A percentile compares a stretch with the other conserved stretches of the same genome.
Evolutionary conservation across 2,329 filamentous ascomycete genomes (phyloP).

Genomic region (Verticillium dahliae): DNA sequence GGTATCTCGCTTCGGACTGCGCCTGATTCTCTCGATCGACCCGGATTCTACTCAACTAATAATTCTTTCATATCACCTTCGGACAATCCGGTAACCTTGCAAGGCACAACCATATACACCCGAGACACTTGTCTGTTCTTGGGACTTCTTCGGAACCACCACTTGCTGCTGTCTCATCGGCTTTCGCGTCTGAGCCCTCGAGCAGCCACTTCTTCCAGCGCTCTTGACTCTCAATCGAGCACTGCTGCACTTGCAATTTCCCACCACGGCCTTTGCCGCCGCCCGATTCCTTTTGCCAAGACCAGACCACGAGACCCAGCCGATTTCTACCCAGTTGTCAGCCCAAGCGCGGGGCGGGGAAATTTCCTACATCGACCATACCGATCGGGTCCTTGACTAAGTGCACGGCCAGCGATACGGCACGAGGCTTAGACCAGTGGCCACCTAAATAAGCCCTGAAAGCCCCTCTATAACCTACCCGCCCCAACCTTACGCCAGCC

Average conservation of each 20-base stretch:
- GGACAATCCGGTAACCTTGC: neutral
- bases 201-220: neutral
- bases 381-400: neutral
- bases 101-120: neutral
- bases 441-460: slow-evolving; percentile 12
- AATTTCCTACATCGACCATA: slow-evolving; percentile 4
- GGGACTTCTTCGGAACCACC: neutral
- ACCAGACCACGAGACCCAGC: neutral
- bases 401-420: slow-evolving; percentile 8
- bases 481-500: slow-evolving; percentile 3
- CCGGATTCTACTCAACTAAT: neutral
- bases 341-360: slow-evolving; percentile 9
- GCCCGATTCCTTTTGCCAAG: neutral
- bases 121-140: neutral
- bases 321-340: neutral
- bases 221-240: neutral
- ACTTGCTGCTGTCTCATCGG: neutral
- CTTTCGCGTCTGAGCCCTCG: neutral
- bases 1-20: neutral
- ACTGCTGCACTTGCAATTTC: neutral
- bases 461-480: slow-evolving; percentile 9
- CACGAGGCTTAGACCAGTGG: slow-evolving; percentile 4
- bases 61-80: neutral
- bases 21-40: neutral
- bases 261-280: neutral